phyloP scores from a whole-genome alignment of 1,284 basidiomycete genomes.

The Heterobasidion occidentale region DNA sequence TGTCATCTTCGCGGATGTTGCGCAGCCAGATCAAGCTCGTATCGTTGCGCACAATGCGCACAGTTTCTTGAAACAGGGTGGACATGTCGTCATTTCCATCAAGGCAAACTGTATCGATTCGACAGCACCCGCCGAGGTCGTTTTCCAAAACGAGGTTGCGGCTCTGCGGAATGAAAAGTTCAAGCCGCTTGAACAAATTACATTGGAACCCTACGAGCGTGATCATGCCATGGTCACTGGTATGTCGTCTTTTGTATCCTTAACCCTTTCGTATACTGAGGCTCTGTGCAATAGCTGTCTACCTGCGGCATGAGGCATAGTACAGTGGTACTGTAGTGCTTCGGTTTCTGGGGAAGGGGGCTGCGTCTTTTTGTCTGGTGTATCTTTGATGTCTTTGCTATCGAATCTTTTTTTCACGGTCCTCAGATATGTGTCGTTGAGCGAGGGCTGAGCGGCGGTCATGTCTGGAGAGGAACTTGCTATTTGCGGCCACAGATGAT shows the following conservation, averaged over 20 bases:
- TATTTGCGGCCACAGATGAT: background rate
- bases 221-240: slow-evolving; percentile 82
- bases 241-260: slow-evolving; percentile 15
- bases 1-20: slow-evolving; percentile 97
- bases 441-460: too few species aligned
- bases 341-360: background rate
- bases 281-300: slow-evolving; percentile 10
- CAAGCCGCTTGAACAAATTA: slow-evolving; percentile 93
- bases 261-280: slow-evolving; percentile 14
- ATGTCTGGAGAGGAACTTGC: slow-evolving; percentile 1
- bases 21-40: slow-evolving; percentile 97
- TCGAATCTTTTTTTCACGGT: slow-evolving; percentile 10
- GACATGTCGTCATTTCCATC: slow-evolving; percentile 95
- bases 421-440: too few species aligned
- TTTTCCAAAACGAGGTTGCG: slow-evolving; percentile 89
- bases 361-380: slow-evolving; percentile 1
- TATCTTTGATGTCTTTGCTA: slow-evolving; percentile 12
- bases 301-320: background rate
- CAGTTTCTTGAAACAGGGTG: slow-evolving; percentile 93
- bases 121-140: slow-evolving; percentile 81
- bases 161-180: slow-evolving; percentile 76
- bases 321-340: background rate
- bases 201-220: slow-evolving; percentile 78
- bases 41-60: slow-evolving; percentile 93
- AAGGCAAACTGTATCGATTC: slow-evolving; percentile 99